Base-by-base conservation (phyloP, 257 asterid genomes). In the Nicotiana obtusifolia region DNA sequence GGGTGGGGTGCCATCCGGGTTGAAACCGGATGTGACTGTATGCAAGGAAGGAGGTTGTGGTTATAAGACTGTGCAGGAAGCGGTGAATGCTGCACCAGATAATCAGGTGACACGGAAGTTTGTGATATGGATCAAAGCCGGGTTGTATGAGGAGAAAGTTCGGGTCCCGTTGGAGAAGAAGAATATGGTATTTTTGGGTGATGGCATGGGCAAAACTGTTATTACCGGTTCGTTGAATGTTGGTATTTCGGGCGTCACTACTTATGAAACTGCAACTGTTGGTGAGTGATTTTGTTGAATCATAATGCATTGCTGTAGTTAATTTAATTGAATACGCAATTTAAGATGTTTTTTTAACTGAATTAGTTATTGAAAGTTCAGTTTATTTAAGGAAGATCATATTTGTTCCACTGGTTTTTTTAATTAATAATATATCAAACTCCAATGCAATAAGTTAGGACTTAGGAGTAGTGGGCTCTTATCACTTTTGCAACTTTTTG, bases 131-230 rank as follows among this genome's bases (percentile, higher is more conserved):
- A 89, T 92, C 76, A 87, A 69, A 82, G 81, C 84, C 26, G 97
- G 95, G 56, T 83, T 90, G 79, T 92, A 92, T 44, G 90, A 91
- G 65, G 97, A 92, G 78, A 90, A 82, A 52, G 92, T 91, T 85
- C 85, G 91, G 88, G 90, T 92, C n/a, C 84, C 88, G 1, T 62
- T 91, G 80, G 89, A 90, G 89, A 92, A 92, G 87, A 91, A 35
- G 88, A 90, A 92, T 31, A 89, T 92, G 80, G 91, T 91, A 64
- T 90, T 92, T 77, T 28, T 88, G 37, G 97, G 97, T 5, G 95
- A 92, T 62, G 97, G 97, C 31, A 88, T 88, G 86, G 97, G 97
- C 49, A 90, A 88, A 89, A 92, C 94, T 1, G 86, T 91, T 71
- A 90, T 92, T 87, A 84, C 97, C 0, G 97, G 93, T 17, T 86